Evolutionary conservation across 2,329 filamentous ascomycete genomes (phyloP).

Genomic region (Calonectria pseudoreteaudii): DNA sequence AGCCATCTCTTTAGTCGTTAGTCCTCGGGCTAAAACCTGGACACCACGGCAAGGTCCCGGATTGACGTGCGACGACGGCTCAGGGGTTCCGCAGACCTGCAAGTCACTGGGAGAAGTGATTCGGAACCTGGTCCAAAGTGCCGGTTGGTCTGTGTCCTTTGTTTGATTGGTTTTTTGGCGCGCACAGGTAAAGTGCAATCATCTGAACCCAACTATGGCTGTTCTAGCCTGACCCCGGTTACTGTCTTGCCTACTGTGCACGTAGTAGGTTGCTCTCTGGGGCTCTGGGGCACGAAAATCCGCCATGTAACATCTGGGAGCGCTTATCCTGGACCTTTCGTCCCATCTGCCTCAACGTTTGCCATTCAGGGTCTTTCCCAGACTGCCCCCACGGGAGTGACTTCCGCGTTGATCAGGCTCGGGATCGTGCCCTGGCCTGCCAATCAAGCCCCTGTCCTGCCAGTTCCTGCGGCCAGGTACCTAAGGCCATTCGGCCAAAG

Average conservation of each 20-base stretch:
- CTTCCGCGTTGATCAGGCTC: conserved; percentile 9
- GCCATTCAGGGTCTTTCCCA: neutral
- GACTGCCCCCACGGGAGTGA: neutral
- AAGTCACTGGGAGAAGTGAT: conserved; percentile 1
- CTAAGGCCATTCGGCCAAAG: neutral
- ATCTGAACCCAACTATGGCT: neutral
- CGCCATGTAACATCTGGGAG: neutral
- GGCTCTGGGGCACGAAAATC: neutral
- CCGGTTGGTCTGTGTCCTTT: neutral
- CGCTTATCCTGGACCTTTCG: neutral
- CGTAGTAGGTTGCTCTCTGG: neutral
- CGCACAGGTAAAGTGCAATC: neutral
- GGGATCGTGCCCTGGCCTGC: neutral
- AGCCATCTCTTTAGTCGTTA: neutral
- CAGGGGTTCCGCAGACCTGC: neutral
- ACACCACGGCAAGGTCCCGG: conserved; percentile 6
- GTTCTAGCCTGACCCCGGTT: neutral
- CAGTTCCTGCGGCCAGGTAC: neutral
- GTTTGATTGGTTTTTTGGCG: neutral
- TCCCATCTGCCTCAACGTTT: neutral
- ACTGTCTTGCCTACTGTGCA: neutral
- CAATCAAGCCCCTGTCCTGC: conserved; percentile 4
- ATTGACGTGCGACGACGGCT: conserved; percentile 9
- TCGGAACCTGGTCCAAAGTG: neutral
- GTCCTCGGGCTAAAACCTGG: conserved; percentile 16